A percentile compares a stretch with the other conserved stretches of the same genome.
Conservation (phyloP, 495 filamentous ascomycete genomes). For the Hypoxylon lienhwacheense region DNA sequence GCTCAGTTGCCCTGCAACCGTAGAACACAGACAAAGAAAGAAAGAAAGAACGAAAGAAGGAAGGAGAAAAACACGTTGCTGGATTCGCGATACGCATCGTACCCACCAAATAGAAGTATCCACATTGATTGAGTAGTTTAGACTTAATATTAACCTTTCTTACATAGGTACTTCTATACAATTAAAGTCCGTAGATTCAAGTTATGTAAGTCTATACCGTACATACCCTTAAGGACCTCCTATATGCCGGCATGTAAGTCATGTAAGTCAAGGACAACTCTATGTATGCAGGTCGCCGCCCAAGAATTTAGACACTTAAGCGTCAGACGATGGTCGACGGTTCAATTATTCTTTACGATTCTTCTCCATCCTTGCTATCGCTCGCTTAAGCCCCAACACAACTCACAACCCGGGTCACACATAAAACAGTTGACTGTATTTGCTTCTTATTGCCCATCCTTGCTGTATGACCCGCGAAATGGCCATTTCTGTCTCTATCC, state of each 20-base stretch:
- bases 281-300: conserved; percentile 30
- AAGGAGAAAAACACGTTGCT: background rate
- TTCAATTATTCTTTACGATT: background rate
- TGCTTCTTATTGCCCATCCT: conserved; percentile 12
- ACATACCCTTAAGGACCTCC: too few species aligned
- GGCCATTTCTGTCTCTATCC: conserved; percentile 6
- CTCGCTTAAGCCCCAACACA: background rate
- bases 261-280: conserved; percentile 8
- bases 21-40: conserved; percentile 9
- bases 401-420: conserved; percentile 5
- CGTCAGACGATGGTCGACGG: conserved; percentile 7
- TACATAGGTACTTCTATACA: too few species aligned
- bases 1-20: conserved; percentile 6
- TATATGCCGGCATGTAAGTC: conserved; percentile 5
- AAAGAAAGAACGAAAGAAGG: background rate
- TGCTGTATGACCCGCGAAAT: conserved; percentile 1
- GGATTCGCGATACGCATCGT: too few species aligned
- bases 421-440: conserved; percentile 9
- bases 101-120: too few species aligned
- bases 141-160: too few species aligned
- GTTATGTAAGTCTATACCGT: too few species aligned
- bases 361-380: conserved; percentile 6
- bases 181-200: too few species aligned
- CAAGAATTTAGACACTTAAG: conserved; percentile 16
- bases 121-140: too few species aligned